phyloP scores from a whole-genome alignment of 495 filamentous ascomycete species.

The Hyphodiscus hymeniophilus region DNA sequence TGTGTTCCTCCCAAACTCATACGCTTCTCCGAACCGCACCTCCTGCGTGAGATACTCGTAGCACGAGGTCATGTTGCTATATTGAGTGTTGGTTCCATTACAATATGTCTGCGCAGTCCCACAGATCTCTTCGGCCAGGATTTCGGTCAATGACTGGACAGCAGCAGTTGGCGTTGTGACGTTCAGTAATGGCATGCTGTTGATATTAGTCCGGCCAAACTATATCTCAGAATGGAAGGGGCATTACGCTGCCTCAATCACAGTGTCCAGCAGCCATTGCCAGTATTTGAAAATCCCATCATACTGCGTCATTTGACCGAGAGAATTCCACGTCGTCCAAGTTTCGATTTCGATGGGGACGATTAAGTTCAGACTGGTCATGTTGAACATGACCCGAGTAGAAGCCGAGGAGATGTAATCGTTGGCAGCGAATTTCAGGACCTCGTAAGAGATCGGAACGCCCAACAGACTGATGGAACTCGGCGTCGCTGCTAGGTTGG shows the following conservation, averaged over 20 bases:
- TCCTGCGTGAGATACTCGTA: conserved; percentile 6
- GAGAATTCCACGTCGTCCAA: conserved; percentile 8
- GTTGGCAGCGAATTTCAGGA: conserved; percentile 6
- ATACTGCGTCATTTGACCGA: conserved; percentile 11
- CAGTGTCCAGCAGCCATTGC: conserved; percentile 8
- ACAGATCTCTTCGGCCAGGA: conserved; percentile 3
- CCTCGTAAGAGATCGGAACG: conserved; percentile 7
- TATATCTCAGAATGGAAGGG: not conserved
- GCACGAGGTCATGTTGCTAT: not conserved
- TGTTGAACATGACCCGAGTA: conserved; percentile 10
- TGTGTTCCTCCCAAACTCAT: conserved; percentile 9
- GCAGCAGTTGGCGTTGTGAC: conserved; percentile 1
- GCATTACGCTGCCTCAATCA: conserved; percentile 5
- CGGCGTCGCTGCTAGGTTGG: conserved; percentile 6
- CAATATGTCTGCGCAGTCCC: conserved; percentile 3
- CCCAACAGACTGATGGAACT: conserved; percentile 8
- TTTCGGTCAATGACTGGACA: conserved; percentile 2
- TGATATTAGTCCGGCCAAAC: not conserved
- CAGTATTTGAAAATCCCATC: conserved; percentile 11
- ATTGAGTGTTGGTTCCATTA: conserved; percentile 7
- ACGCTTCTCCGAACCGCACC: conserved; percentile 2
- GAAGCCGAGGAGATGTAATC: conserved; percentile 3
- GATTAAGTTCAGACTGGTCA: conserved; percentile 4
- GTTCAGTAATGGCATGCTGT: conserved; percentile 5
- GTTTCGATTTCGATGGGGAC: conserved; percentile 8